These are phyloP conservation scores for Mycocentrospora acerina DNA, from an alignment of 2,329 filamentous ascomycete species.

Conservation along the genomic window DNA sequence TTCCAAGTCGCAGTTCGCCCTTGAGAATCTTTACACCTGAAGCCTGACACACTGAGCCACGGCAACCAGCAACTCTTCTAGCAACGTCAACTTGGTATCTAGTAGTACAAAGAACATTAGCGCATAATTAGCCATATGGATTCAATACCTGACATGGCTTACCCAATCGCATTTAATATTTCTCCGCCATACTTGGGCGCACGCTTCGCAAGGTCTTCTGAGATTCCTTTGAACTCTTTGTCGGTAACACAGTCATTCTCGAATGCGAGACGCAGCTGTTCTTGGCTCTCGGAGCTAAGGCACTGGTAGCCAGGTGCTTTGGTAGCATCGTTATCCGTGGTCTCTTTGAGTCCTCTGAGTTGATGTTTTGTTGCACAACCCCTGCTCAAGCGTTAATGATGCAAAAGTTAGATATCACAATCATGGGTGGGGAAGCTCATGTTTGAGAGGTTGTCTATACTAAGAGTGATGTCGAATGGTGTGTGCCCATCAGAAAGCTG, in stretches of 20 bases:
- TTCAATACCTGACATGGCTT: neutral
- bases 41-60: conserved; percentile 70
- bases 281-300: conserved; percentile 65
- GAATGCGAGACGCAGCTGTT: conserved; percentile 71
- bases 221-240: conserved; percentile 71
- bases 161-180: conserved; percentile 11
- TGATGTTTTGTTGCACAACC: conserved; percentile 81
- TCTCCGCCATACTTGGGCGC: conserved; percentile 5
- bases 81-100: conserved; percentile 21
- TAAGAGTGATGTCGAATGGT: too few relatives aligned
- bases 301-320: conserved; percentile 77
- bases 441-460: too few relatives aligned
- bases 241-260: conserved; percentile 74
- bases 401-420: neutral
- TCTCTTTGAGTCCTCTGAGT: conserved; percentile 63
- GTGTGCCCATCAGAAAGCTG: too few relatives aligned
- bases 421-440: too few relatives aligned
- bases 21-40: conserved; percentile 71
- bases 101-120: neutral
- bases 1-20: conserved; percentile 74
- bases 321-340: conserved; percentile 59
- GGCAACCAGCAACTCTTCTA: conserved; percentile 61
- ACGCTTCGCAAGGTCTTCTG: conserved; percentile 57
- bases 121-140: too few relatives aligned
- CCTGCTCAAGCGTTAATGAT: conserved; percentile 52